Conservation (phyloP, 176 grass and related monocot species). For the Pontederia paniculata region DNA sequence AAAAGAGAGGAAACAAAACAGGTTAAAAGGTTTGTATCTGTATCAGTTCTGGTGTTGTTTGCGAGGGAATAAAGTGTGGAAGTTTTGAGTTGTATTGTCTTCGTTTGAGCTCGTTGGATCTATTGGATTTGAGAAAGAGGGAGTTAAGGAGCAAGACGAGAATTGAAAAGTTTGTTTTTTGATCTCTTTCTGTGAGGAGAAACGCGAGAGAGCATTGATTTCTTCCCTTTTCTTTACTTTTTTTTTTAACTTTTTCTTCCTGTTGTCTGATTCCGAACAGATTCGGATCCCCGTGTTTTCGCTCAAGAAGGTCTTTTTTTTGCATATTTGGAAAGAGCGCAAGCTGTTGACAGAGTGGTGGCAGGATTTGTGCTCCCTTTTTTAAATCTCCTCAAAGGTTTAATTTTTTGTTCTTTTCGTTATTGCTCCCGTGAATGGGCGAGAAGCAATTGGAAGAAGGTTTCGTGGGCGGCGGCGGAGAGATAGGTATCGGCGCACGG, state of each 20-base stretch:
- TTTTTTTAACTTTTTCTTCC: too few species aligned
- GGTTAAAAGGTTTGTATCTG: too few species aligned
- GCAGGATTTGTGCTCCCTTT: not conserved
- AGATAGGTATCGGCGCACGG: not conserved
- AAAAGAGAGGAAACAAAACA: too few species aligned
- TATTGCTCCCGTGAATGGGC: not conserved
- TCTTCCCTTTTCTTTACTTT: not conserved
- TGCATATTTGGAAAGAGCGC: not conserved
- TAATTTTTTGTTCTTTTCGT: not conserved
- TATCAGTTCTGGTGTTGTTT: not conserved
- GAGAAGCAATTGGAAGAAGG: not conserved
- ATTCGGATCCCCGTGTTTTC: not conserved
- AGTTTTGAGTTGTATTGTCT: too few species aligned
- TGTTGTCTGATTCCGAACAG: not conserved
- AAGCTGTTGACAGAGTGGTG: not conserved
- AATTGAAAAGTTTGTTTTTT: too few species aligned
- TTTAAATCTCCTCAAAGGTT: not conserved
- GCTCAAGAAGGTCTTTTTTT: not conserved
- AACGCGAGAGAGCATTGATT: not conserved
- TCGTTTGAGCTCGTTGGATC: too few species aligned
- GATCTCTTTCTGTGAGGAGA: too few species aligned
- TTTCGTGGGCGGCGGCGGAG: not conserved
- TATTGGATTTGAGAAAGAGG: too few species aligned
- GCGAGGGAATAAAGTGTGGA: not conserved
- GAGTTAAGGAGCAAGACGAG: too few species aligned